Evolutionary conservation across 2,329 filamentous ascomycete species (phyloP).

Genomic region (Lachnellula hyalina): DNA sequence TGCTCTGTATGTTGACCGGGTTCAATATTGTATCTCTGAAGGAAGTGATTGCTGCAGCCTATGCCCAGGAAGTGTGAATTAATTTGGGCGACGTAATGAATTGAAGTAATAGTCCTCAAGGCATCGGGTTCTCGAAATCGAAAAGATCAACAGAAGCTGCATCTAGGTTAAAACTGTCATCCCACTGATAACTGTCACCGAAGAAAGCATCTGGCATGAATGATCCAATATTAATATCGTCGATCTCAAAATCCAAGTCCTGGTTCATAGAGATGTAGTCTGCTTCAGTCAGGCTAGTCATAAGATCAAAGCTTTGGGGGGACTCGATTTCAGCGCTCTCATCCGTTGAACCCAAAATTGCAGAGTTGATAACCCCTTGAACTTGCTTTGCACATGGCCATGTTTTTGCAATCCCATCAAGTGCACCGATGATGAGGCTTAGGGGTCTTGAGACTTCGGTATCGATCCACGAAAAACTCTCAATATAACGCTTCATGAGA

Average conservation of each 20-base stretch:
- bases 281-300: constrained; percentile 5
- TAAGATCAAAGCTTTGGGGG: constrained; percentile 18
- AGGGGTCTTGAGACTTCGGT: constrained; percentile 45
- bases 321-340: constrained; percentile 5
- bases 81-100: not conserved
- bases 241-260: constrained; percentile 1
- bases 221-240: not conserved
- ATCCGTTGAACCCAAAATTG: constrained; percentile 8
- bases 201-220: not conserved
- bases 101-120: not conserved
- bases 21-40: too few relatives aligned
- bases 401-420: constrained; percentile 46
- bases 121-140: not conserved
- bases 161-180: not conserved
- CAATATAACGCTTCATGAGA: constrained; percentile 41
- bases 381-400: constrained; percentile 44
- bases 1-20: too few relatives aligned
- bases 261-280: not conserved
- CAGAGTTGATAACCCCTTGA: constrained; percentile 29
- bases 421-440: constrained; percentile 43
- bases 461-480: constrained; percentile 36
- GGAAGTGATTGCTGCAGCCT: too few relatives aligned
- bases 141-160: not conserved
- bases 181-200: not conserved
- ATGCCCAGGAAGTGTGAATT: not conserved